A percentile compares a stretch with the other conserved stretches of the same genome.
phyloP scores from a whole-genome alignment of 805 yeast species.

The Starmerella davenportii region DNA sequence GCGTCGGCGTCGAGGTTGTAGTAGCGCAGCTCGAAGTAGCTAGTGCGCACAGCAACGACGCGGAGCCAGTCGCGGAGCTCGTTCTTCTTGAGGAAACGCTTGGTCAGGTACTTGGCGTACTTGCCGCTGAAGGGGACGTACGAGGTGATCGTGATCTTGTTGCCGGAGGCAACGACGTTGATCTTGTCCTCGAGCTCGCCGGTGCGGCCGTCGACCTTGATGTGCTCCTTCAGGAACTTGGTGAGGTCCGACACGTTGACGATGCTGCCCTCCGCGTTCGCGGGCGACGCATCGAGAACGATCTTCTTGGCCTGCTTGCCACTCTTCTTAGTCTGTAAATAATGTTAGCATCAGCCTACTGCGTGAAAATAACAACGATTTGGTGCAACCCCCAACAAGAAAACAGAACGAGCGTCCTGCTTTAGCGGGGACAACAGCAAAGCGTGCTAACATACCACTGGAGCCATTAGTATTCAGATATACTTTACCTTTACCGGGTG shows the following conservation, averaged over 20 bases:
- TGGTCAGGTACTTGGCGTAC: conserved; percentile 98
- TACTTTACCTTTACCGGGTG: neutral
- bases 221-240: conserved; percentile 96
- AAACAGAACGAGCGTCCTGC: neutral
- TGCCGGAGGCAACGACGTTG: conserved; percentile 62
- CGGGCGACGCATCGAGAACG: conserved; percentile 89
- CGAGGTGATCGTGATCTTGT: conserved; percentile 77
- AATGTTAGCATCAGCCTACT: conserved; percentile 50
- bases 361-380: conserved; percentile 25
- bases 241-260: conserved; percentile 96
- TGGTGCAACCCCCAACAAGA: conserved; percentile 17
- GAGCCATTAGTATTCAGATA: conserved; percentile 48
- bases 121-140: conserved; percentile 97
- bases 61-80: conserved; percentile 99
- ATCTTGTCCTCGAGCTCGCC: conserved; percentile 95
- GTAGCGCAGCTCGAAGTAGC: conserved; percentile 95
- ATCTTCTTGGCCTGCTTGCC: conserved; percentile 62
- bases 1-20: conserved; percentile 96
- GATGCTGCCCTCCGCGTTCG: conserved; percentile 94
- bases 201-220: conserved; percentile 91
- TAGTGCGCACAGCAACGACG: conserved; percentile 87
- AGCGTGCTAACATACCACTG: conserved; percentile 59
- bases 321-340: conserved; percentile 36
- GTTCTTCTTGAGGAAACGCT: conserved; percentile 99
- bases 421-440: conserved; percentile 23